phyloP scores from a whole-genome alignment of 2,329 filamentous ascomycete genomes.

The Aquanectria penicillioides region DNA sequence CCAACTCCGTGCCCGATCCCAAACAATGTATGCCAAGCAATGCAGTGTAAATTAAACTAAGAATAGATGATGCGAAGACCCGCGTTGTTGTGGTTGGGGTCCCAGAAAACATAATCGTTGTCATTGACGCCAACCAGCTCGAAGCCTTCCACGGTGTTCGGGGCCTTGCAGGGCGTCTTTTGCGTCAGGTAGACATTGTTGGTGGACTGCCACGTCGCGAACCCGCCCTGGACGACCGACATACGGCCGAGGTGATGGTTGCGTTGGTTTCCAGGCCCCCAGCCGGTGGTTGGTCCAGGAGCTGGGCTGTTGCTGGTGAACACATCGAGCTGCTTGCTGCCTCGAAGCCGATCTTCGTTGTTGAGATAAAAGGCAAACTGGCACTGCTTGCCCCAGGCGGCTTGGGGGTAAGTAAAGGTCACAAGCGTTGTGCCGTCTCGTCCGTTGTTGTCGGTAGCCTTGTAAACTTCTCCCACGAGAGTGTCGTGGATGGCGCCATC shows the following conservation, averaged over 20 bases:
- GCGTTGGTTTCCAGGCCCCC: constrained; percentile 39
- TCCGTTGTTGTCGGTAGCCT: too few species aligned
- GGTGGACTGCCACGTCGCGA: constrained; percentile 17
- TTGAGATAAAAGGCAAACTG: constrained; percentile 35
- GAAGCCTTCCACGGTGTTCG: constrained; percentile 13
- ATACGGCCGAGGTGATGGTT: constrained; percentile 30
- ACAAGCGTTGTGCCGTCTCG: constrained; percentile 41
- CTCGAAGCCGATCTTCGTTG: constrained; percentile 25
- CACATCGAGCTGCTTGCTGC: constrained; percentile 39
- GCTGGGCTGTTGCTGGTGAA: constrained; percentile 36
- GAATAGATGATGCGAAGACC: too few species aligned
- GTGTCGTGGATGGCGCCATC: too few species aligned
- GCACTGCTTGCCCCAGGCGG: constrained; percentile 34
- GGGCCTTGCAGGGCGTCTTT: constrained; percentile 17
- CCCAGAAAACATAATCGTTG: constrained; percentile 14
- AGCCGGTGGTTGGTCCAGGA: constrained; percentile 25
- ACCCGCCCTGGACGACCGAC: background rate
- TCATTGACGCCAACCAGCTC: constrained; percentile 25
- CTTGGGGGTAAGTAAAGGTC: constrained; percentile 38
- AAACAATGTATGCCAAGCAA: too few species aligned
- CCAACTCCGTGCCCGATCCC: too few species aligned
- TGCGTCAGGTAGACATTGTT: constrained; percentile 12
- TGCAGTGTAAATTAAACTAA: too few species aligned
- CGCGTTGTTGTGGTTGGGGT: too few species aligned
- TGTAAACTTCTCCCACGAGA: too few species aligned